Base-by-base conservation (phyloP, 2,329 filamentous ascomycete species). In the Fusarium papillatum region DNA sequence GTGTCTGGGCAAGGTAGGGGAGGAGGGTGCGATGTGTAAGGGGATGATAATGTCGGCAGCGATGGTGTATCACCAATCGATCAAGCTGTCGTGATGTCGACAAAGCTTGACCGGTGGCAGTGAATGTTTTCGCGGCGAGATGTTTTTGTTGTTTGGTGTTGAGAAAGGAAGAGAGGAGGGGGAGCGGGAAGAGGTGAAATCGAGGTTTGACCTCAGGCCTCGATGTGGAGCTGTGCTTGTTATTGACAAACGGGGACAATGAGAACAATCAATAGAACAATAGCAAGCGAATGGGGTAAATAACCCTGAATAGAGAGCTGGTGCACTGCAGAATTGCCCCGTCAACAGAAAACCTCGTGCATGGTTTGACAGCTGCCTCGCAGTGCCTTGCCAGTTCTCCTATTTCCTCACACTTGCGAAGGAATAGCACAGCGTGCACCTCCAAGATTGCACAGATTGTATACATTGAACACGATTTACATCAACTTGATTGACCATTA, bases 341-440 rank as follows among this genome's bases (percentile, higher is more conserved):
- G 31, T 31, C 17, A 66, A 66, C 22, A 38, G 24, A 57, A 17
- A n/a, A 53, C 19, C 14, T 29, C 36, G 29, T 29, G 50, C 22
- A 53, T 38, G 38, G 34, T 26, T 57, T 36, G 64, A 41, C 74
- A 67, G 61, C 36, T 71, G 65, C 31, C 38, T 39, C 17, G 29
- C 59, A 72, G 64, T 50, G 46, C 24, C 46, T 7, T 6, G 16
- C 46, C 46, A 7, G 50, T 31, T 19, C 50, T 14, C 2, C 16
- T 11, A 31, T 29, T 55, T 69, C 22, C 39, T 62, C 22, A 62
- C 64, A 60, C 65, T 64, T 24, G 64, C 65, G 38, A 64, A 22
- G 7, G 29, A 57, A 57, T 34, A 57, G 5, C 50, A 22, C 13
- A 34, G 2, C 16, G 6, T 8, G 7, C 13, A 34, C 34, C 34